These are phyloP conservation scores for Scheffersomyces lignosus DNA, from an alignment of 805 yeast genomes.

Conservation along the genomic window DNA sequence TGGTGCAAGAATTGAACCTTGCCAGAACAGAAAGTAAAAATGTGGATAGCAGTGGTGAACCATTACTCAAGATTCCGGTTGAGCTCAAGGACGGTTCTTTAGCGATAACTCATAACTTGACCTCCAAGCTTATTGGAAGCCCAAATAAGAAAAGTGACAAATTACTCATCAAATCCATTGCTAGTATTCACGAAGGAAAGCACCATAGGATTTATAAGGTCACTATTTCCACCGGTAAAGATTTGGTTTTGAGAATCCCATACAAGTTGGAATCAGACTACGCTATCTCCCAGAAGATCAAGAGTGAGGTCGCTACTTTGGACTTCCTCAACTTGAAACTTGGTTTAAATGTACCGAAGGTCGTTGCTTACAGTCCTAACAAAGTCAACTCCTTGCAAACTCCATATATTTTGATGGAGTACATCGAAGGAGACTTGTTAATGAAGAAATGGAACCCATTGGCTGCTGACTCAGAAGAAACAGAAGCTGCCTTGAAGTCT, in stretches of 20 bases:
- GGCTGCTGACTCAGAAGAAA: constrained; percentile 52
- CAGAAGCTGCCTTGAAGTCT: constrained; percentile 49
- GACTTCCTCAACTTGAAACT: constrained; percentile 73
- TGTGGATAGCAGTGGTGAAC: constrained; percentile 21
- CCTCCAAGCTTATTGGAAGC: constrained; percentile 43
- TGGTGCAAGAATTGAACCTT: constrained; percentile 47
- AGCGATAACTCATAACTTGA: constrained; percentile 50
- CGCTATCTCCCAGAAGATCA: constrained; percentile 64
- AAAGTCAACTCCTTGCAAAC: constrained; percentile 61
- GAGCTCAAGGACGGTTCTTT: constrained; percentile 41
- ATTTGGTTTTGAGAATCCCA: constrained; percentile 80
- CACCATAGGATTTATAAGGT: constrained; percentile 86
- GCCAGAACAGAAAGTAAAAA: constrained; percentile 28
- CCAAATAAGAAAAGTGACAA: constrained; percentile 41
- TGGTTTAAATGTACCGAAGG: constrained; percentile 70
- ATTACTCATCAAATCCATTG: constrained; percentile 62
- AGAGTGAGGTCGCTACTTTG: constrained; percentile 91
- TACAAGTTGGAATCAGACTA: constrained; percentile 70
- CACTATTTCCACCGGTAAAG: constrained; percentile 58
- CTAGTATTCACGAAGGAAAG: constrained; percentile 90
- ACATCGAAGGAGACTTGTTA: constrained; percentile 71
- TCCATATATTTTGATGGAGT: constrained; percentile 83
- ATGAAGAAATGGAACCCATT: constrained; percentile 94
- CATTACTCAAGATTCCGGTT: constrained; percentile 26
- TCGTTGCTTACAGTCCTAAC: constrained; percentile 63